Base-by-base conservation (phyloP, 306 rosid species). In the Fragaria nilgerrensis region DNA sequence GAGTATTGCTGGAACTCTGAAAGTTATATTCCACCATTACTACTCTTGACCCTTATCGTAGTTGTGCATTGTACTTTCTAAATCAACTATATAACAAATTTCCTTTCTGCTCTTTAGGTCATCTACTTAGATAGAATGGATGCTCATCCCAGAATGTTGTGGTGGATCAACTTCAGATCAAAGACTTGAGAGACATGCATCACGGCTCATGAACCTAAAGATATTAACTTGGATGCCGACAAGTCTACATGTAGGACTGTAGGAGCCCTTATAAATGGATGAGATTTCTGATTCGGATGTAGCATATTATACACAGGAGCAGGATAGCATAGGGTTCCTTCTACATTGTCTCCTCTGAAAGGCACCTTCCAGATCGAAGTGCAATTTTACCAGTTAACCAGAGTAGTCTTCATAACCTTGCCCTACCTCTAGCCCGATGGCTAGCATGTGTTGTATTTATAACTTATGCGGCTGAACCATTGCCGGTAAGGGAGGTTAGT, bases 101-200 rank as follows among this genome's bases (percentile, higher is more conserved):
- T n/a, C 72, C 25, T 48, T 53, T 63, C 22, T 49, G 71, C 61
- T 65, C 50, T 22, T 12, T 72, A 83, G 83, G 80, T 29, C 69
- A 29, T 79, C 72, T 45, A 50, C 52, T 56, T 83, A 66, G 72
- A 49, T 27, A 69, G 72, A 62, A 67, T 13, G 23, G 59, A 83
- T 66, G 27, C 27, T 19, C 47, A 58, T n/a, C 19, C 20, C 29
- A 29, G 48, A 50, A 62, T 75, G 78, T 2, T 72, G 45, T 20
- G 37, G 56, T 36, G 5, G 32, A 39, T 62, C 63, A n/a, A 49
- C 72, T 37, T 83, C 56, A 32, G 41, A 43, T 32, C n/a, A 16
- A 16, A 29, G 43, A 70, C 52, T 15, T 34, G 55, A 5, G 65
- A 36, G 49, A 48, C 17, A 25, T 0, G 44, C 77, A 64, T 14